A percentile compares a stretch with the other conserved stretches of the same genome.
These are phyloP conservation scores for Paulownia fortunei DNA, from an alignment of 257 asterid genomes.

Conservation along the genomic window DNA sequence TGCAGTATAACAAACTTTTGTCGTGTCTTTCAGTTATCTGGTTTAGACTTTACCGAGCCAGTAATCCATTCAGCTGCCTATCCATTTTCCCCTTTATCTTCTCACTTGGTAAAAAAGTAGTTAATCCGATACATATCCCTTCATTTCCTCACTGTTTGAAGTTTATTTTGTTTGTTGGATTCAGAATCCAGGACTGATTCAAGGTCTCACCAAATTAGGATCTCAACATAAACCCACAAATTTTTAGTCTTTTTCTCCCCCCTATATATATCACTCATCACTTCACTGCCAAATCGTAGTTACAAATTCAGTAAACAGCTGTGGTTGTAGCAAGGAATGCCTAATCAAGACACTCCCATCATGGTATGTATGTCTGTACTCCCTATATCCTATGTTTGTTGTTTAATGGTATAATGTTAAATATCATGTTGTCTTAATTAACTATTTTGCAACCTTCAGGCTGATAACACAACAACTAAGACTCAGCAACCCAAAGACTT, in stretches of 20 bases:
- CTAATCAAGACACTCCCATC: neutral
- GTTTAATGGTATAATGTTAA: no score
- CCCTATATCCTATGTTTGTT: no score
- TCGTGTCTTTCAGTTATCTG: neutral
- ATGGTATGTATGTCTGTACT: neutral
- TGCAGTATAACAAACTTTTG: no score
- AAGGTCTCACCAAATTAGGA: neutral
- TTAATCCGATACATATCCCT: neutral
- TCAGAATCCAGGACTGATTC: neutral
- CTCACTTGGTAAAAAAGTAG: neutral
- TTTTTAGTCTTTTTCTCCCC: neutral
- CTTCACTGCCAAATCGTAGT: neutral
- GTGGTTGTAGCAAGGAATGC: no score
- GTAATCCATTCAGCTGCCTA: no score
- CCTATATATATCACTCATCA: neutral
- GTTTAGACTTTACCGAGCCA: no score
- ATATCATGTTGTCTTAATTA: no score
- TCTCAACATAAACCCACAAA: neutral
- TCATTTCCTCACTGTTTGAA: neutral
- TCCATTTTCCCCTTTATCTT: neutral
- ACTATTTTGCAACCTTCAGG: neutral
- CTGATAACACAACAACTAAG: neutral
- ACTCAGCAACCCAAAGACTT: slow-evolving; percentile 23
- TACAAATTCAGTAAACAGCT: no score
- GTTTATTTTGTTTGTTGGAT: neutral